Conservation (phyloP, 164 flowering plant genomes). For the Saururus chinensis region DNA sequence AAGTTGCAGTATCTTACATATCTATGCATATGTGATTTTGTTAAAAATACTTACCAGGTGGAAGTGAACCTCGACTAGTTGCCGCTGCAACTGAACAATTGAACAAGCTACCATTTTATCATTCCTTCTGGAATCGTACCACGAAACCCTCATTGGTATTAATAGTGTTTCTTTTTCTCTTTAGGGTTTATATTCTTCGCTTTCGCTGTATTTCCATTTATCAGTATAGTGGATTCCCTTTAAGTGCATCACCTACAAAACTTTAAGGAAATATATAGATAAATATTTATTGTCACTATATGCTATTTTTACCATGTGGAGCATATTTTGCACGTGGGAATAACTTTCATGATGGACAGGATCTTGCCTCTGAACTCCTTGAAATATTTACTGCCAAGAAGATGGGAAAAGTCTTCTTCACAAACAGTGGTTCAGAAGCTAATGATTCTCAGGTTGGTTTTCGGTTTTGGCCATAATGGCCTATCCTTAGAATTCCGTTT, state of each 20-base stretch:
- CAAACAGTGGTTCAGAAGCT: constrained; percentile 98
- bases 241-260: not conserved
- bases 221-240: not conserved
- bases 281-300: not conserved
- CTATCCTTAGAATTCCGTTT: not conserved
- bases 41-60: constrained; percentile 42
- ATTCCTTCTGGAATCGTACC: constrained; percentile 97
- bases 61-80: constrained; percentile 88
- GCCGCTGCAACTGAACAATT: constrained; percentile 79
- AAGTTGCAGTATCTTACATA: not conserved
- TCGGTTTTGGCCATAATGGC: not conserved
- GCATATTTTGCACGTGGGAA: not conserved
- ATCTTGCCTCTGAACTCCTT: constrained; percentile 77
- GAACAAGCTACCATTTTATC: constrained; percentile 83
- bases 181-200: not conserved
- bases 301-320: not conserved
- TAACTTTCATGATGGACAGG: constrained; percentile 28
- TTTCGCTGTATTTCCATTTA: not conserved
- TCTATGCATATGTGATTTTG: not conserved
- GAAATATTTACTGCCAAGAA: constrained; percentile 65
- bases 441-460: constrained; percentile 78
- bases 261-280: not conserved
- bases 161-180: not conserved
- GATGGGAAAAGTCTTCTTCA: constrained; percentile 86
- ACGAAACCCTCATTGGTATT: constrained; percentile 92